Percentiles rank a stretch among this genome's conserved stretches.
These are phyloP conservation scores for Coemansia sp. DNA, from an alignment of 192 early-diverging fungal genomes.

Conservation along the genomic window DNA sequence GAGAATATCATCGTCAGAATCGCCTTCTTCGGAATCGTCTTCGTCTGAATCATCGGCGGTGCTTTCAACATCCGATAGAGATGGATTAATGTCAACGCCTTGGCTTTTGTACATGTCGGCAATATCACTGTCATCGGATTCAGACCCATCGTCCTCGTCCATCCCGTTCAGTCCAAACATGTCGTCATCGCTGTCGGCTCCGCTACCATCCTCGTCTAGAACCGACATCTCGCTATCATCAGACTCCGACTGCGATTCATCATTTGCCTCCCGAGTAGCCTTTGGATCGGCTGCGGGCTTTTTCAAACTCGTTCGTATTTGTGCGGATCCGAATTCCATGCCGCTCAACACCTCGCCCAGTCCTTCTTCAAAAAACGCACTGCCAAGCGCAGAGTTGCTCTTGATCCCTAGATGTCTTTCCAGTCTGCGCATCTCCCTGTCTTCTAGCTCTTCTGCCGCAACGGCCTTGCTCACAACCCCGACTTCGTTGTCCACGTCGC, in stretches of 20 bases:
- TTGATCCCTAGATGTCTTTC: conserved; percentile 56
- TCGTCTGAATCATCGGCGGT: conserved; percentile 11
- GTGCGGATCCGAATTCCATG: conserved; percentile 37
- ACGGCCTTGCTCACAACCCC: conserved; percentile 15
- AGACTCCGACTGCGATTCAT: conserved; percentile 5
- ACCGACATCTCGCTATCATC: not conserved
- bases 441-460: conserved; percentile 44
- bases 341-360: conserved; percentile 46
- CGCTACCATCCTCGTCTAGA: conserved; percentile 8
- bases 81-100: conserved; percentile 28
- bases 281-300: not conserved
- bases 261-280: not conserved
- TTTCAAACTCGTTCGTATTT: conserved; percentile 11
- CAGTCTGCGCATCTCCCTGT: conserved; percentile 52
- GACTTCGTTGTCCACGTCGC: conserved; percentile 37
- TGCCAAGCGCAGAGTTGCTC: conserved; percentile 39
- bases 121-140: conserved; percentile 51
- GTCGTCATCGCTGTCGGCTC: conserved; percentile 23
- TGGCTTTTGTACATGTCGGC: conserved; percentile 39
- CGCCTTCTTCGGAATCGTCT: not conserved
- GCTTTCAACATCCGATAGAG: conserved; percentile 12
- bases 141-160: conserved; percentile 20
- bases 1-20: not conserved
- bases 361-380: conserved; percentile 46
- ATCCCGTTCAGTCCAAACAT: conserved; percentile 37